Percentiles rank a stretch among this genome's conserved stretches.
Evolutionary conservation across 345 rosid genomes (phyloP).

Genomic region (Alliaria petiolata): DNA sequence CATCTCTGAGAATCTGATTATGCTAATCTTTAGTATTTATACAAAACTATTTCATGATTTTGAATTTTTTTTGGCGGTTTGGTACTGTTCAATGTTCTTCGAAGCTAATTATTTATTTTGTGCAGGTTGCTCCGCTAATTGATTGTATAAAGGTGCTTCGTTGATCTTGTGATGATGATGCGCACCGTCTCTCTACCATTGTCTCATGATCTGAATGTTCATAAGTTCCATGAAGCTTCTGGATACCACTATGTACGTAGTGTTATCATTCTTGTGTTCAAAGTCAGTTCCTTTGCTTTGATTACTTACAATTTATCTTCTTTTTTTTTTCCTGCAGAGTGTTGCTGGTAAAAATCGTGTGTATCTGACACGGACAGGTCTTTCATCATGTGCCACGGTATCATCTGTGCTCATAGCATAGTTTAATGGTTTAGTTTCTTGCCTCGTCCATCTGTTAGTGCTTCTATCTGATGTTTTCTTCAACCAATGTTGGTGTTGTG

Average conservation of each 20-base stretch:
- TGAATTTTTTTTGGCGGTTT: background rate
- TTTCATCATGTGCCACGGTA: conserved; percentile 66
- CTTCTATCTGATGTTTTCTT: background rate
- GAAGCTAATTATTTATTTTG: background rate
- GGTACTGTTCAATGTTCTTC: background rate
- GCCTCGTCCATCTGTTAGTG: background rate
- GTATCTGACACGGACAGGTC: conserved; percentile 35
- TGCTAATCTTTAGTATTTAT: background rate
- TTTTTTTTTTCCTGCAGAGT: conserved; percentile 37
- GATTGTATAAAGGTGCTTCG: conserved; percentile 5
- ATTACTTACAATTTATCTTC: background rate
- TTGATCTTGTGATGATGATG: conserved; percentile 40
- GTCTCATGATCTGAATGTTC: conserved; percentile 48
- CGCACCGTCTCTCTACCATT: conserved; percentile 45
- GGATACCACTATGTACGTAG: conserved; percentile 30
- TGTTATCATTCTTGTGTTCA: background rate
- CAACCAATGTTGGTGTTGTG: background rate
- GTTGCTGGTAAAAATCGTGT: conserved; percentile 39
- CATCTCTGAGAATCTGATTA: background rate
- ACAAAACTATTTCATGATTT: background rate
- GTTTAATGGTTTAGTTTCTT: conserved; percentile 17
- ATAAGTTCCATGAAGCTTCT: conserved; percentile 35
- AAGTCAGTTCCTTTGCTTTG: background rate
- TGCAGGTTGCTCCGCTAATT: background rate
- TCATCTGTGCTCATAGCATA: conserved; percentile 26